Evolutionary conservation across 2,329 filamentous ascomycete genomes (phyloP).

Genomic region (Esteya vermicola): DNA sequence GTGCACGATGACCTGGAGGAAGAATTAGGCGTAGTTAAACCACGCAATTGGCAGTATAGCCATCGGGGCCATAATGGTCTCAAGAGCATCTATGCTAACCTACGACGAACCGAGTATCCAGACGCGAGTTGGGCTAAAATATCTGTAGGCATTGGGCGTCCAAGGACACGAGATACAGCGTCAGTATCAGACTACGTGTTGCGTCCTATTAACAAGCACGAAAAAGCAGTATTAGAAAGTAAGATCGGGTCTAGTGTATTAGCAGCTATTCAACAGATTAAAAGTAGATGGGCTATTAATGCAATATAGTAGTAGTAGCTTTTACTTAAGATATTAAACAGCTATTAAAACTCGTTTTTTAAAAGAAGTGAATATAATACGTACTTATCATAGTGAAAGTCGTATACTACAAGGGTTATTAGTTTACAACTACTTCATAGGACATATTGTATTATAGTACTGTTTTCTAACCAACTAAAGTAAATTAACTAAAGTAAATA

Average conservation of each 20-base stretch:
- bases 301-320: too few relatives aligned
- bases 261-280: constrained; percentile 31
- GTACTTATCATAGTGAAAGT: too few relatives aligned
- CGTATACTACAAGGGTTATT: too few relatives aligned
- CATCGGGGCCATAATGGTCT: constrained; percentile 62
- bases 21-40: constrained; percentile 49
- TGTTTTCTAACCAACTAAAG: too few relatives aligned
- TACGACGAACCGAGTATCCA: constrained; percentile 28
- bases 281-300: constrained; percentile 20
- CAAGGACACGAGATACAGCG: constrained; percentile 48
- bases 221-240: constrained; percentile 36
- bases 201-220: constrained; percentile 41
- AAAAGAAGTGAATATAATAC: too few relatives aligned
- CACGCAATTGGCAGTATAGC: constrained; percentile 49
- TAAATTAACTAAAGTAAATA: too few relatives aligned
- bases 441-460: too few relatives aligned
- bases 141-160: constrained; percentile 78
- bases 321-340: background rate
- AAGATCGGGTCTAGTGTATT: constrained; percentile 37
- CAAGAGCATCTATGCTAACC: constrained; percentile 44
- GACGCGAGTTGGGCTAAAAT: constrained; percentile 42
- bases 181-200: constrained; percentile 70
- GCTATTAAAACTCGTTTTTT: too few relatives aligned
- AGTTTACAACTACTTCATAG: too few relatives aligned
- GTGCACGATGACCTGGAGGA: constrained; percentile 83